These are phyloP conservation scores for Pezicula radicicola DNA, from an alignment of 2,329 filamentous ascomycete species.

Conservation along the genomic window DNA sequence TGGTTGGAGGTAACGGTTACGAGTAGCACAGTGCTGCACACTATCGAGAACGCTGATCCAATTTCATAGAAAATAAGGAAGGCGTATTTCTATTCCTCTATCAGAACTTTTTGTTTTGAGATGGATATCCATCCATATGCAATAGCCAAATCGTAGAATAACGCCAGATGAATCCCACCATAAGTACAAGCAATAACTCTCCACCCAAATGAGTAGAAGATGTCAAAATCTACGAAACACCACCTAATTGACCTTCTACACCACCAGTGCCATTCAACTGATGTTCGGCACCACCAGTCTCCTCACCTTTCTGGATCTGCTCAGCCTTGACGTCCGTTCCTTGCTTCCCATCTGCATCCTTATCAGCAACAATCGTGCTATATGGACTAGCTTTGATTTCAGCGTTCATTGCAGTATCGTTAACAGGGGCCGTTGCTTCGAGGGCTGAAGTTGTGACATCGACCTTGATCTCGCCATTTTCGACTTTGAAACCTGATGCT, in stretches of 20 bases:
- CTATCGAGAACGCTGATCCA: no score
- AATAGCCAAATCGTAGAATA: no score
- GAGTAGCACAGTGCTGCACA: no score
- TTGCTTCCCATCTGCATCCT: constrained; percentile 3
- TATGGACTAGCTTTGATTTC: constrained; percentile 22
- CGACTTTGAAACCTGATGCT: constrained; percentile 14
- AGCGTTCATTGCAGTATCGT: constrained; percentile 5
- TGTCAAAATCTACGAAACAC: constrained; percentile 8
- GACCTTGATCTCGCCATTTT: constrained; percentile 19
- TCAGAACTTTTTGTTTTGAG: no score
- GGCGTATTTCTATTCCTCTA: no score
- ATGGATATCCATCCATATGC: no score
- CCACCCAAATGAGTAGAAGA: no score
- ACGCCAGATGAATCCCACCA: no score
- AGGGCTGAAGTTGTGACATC: constrained; percentile 15
- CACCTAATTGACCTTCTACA: constrained; percentile 16
- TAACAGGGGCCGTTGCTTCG: constrained; percentile 16
- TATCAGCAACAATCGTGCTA: constrained; percentile 13
- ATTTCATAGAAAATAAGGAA: no score
- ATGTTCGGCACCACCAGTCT: constrained; percentile 13
- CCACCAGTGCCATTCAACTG: constrained; percentile 13
- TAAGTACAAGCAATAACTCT: no score
- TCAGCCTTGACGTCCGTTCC: constrained; percentile 19
- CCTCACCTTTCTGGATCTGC: constrained; percentile 19
- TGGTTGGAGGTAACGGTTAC: no score